Conservation (phyloP, 257 asterid genomes). For the Przewalskia tangutica region DNA sequence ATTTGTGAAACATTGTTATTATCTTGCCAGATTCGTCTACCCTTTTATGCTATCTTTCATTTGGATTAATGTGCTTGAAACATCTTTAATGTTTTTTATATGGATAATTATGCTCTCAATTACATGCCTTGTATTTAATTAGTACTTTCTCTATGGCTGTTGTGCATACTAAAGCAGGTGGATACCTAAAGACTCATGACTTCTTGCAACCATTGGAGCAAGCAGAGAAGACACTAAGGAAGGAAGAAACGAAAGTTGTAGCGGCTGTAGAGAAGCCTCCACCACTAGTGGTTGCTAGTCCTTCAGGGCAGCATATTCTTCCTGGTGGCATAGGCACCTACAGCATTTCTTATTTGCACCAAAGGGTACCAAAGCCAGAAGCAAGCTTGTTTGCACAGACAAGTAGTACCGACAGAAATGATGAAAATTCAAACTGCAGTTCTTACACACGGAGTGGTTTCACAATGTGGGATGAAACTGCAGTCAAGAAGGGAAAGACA, state of each 20-base stretch:
- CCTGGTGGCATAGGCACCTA: conserved; percentile 89
- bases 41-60: background rate
- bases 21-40: background rate
- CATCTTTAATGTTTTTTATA: background rate
- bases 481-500: conserved; percentile 88
- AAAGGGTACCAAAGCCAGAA: conserved; percentile 46
- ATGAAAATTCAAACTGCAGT: conserved; percentile 63
- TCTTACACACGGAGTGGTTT: conserved; percentile 64
- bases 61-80: background rate
- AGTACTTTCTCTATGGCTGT: background rate
- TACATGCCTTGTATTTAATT: background rate
- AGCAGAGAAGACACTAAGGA: conserved; percentile 34
- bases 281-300: conserved; percentile 22
- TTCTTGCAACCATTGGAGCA: conserved; percentile 84
- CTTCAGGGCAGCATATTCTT: conserved; percentile 48
- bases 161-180: conserved; percentile 27
- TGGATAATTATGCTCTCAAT: background rate
- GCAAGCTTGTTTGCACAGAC: conserved; percentile 38
- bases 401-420: conserved; percentile 42
- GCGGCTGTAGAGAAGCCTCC: conserved; percentile 40
- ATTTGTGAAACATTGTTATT: background rate
- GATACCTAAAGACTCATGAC: conserved; percentile 72
- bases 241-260: conserved; percentile 39
- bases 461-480: conserved; percentile 88
- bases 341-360: conserved; percentile 56